phyloP scores from a whole-genome alignment of 2,329 filamentous ascomycete genomes.

The Neofusicoccum umdonicola region DNA sequence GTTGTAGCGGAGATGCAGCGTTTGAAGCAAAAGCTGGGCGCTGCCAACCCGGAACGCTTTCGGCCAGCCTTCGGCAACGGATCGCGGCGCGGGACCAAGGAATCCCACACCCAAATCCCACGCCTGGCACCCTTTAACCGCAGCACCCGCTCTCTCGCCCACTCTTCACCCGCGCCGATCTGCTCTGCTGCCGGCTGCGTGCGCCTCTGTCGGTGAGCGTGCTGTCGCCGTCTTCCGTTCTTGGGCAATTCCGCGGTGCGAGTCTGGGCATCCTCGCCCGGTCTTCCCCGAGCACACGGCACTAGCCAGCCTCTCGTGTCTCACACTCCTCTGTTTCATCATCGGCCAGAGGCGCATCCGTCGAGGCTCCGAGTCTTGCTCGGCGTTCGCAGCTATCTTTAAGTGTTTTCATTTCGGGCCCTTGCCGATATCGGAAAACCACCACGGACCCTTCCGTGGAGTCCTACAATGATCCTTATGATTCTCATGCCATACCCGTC shows the following conservation, averaged over 20 bases:
- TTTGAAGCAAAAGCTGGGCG: constrained; percentile 14
- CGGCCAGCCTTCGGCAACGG: constrained; percentile 17
- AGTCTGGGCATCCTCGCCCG: too few species aligned
- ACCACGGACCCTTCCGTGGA: not conserved
- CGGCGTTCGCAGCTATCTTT: not conserved
- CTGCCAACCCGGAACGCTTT: constrained; percentile 13
- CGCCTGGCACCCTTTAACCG: not conserved
- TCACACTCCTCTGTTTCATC: too few species aligned
- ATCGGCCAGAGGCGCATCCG: too few species aligned
- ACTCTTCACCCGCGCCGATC: too few species aligned
- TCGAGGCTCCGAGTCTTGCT: not conserved
- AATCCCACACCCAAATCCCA: not conserved
- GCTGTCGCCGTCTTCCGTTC: too few species aligned
- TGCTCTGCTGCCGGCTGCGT: too few species aligned
- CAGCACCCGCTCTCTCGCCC: too few species aligned
- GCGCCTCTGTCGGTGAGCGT: too few species aligned
- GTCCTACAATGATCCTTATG: not conserved
- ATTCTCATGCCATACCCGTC: too few species aligned
- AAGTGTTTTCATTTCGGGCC: not conserved
- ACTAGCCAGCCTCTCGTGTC: too few species aligned
- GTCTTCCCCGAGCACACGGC: too few species aligned
- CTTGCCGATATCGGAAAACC: not conserved
- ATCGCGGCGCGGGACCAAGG: constrained; percentile 8
- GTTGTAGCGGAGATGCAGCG: constrained; percentile 14
- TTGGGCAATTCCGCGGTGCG: too few species aligned